Evolutionary conservation across 169 alveolate genomes (phyloP), one percentile per base, ranked within the genome.

Genomic region (Plasmodium berghei): DNA sequence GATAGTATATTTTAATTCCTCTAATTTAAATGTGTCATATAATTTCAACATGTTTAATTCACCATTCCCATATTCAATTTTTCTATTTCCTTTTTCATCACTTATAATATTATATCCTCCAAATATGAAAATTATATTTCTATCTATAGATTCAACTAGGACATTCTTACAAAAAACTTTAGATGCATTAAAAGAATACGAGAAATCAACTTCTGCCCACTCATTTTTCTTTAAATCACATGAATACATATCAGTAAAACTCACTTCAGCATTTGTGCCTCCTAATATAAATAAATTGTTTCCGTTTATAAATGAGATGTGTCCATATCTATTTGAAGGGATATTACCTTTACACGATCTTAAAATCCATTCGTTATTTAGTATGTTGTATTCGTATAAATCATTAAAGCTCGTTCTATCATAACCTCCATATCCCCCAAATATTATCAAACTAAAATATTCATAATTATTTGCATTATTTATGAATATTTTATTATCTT

Each of bases 401-500:
- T 77, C 89, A 58, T 77, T 77, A 42, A 52, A 64, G 58, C 89
- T 77, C 22, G 70, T 77, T 63, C 89, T 63, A 58, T 77, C 89
- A 69, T 77, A 64, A 2, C 89, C 89, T 40, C 89, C 89, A 42
- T 77, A 77, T 49, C 89, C 89, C n/a, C 89, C 89, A 54, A 77
- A 77, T 24, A 77, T 18, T 40, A 77, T 77, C n/a, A 77, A 67
- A 56, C 89, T 77, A 24, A 77, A 77, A 64, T 64, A 64, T 64
- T 77, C 89, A 24, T 77, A 77, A 40, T 20, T 56, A 5, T 24
- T 14, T 48, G 45, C 55, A 77, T 77, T 77, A 34, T 54, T 77
- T 24, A 77, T 69, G 42, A 77, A 18, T 48, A 77, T 64, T 63
- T 24, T 77, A 58, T 77, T 77, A 42, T 64, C 66, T 64, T 49